phyloP scores from a whole-genome alignment of 192 early-diverging fungal genomes.

The Borealophlyctis nickersoniae region DNA sequence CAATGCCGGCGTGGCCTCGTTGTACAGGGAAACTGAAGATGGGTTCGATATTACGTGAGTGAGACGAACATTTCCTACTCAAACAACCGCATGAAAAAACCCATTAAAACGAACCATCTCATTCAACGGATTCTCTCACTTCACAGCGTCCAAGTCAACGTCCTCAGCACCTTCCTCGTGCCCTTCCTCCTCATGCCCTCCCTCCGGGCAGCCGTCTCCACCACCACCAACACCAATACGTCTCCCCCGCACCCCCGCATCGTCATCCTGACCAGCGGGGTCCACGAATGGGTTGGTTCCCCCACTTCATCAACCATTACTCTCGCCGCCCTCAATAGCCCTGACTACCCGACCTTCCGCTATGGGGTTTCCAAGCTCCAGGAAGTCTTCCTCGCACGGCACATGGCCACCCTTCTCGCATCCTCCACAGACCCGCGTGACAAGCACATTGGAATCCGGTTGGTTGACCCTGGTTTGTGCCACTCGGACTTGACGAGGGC shows the following conservation, averaged over 20 bases:
- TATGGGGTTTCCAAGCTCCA: background rate
- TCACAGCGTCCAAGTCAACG: background rate
- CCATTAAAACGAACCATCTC: no score
- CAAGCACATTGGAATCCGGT: background rate
- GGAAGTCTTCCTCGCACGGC: background rate
- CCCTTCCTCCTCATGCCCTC: background rate
- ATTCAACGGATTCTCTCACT: no score
- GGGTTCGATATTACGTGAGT: background rate
- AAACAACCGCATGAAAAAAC: no score
- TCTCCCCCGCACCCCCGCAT: background rate
- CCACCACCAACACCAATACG: no score
- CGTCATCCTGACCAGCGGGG: background rate
- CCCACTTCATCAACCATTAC: background rate
- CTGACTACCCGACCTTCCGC: background rate
- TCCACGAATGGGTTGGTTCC: background rate
- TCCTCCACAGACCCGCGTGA: background rate
- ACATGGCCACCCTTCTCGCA: background rate
- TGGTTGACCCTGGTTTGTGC: background rate
- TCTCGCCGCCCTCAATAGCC: background rate
- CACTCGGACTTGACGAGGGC: background rate
- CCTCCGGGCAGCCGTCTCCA: background rate
- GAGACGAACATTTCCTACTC: no score
- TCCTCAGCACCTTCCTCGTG: background rate
- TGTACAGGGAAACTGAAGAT: background rate
- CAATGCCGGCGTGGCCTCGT: background rate